Evolutionary conservation across 1,139 yeast species (phyloP).

Genomic region (Geotrichum fermentans): DNA sequence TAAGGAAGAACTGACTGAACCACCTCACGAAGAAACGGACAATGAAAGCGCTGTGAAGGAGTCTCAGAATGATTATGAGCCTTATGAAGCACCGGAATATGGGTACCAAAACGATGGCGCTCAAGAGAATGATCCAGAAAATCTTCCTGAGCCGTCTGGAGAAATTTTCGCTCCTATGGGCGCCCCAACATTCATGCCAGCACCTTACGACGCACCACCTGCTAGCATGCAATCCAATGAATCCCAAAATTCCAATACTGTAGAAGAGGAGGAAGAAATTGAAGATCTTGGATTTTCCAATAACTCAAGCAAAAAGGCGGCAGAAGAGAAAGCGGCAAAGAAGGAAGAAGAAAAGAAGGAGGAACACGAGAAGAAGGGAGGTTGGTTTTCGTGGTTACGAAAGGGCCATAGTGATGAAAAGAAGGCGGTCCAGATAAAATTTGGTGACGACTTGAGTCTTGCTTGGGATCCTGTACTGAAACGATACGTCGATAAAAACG

Average conservation of each 20-base stretch:
- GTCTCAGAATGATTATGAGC: constrained; percentile 12
- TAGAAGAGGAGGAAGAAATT: constrained; percentile 36
- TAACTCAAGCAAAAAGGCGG: constrained; percentile 19
- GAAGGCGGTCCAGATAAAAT: constrained; percentile 74
- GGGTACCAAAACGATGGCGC: constrained; percentile 44
- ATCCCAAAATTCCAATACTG: constrained; percentile 6
- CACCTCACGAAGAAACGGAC: constrained; percentile 10
- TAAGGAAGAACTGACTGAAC: constrained; percentile 17
- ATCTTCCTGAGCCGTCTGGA: constrained; percentile 10
- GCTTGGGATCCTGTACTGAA: constrained; percentile 78
- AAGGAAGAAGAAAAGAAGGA: constrained; percentile 23
- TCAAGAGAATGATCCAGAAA: constrained; percentile 38
- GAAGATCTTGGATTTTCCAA: constrained; percentile 34
- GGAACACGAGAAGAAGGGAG: constrained; percentile 35
- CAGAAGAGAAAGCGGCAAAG: constrained; percentile 21
- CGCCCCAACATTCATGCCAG: constrained; percentile 13
- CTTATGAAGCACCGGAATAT: constrained; percentile 29
- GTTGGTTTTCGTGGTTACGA: constrained; percentile 52
- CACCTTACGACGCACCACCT: background rate
- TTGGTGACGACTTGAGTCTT: constrained; percentile 74
- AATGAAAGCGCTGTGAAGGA: constrained; percentile 9
- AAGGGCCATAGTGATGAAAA: constrained; percentile 47
- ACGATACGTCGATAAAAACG: constrained; percentile 78
- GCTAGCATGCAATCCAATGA: background rate
- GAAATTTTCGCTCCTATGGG: constrained; percentile 17